phyloP scores from a whole-genome alignment of 2,329 filamentous ascomycete species.

The Knoxdaviesia proteae region DNA sequence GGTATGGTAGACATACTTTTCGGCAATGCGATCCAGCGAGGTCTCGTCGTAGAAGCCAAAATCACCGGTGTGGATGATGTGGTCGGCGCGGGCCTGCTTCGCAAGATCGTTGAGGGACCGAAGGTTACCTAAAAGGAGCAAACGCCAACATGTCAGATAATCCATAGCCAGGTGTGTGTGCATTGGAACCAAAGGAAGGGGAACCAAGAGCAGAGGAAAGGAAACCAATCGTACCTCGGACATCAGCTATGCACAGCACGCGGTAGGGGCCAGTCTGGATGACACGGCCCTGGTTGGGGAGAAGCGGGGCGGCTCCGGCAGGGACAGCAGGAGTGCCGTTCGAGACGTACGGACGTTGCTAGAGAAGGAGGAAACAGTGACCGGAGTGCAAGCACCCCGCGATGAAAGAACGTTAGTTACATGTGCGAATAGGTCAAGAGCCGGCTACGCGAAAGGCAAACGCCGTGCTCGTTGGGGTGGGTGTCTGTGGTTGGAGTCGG shows the following conservation, averaged over 20 bases:
- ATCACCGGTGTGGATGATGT: constrained; percentile 97
- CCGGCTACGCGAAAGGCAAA: too few species aligned
- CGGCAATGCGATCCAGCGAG: constrained; percentile 88
- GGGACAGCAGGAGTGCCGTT: constrained; percentile 34
- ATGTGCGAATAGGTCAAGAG: too few species aligned
- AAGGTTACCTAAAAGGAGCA: constrained; percentile 50
- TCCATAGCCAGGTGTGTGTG: too few species aligned
- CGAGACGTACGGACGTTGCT: constrained; percentile 26
- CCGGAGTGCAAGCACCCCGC: too few species aligned
- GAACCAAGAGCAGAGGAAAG: neutral
- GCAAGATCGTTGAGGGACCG: constrained; percentile 91
- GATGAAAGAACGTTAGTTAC: too few species aligned
- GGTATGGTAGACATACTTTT: constrained; percentile 51
- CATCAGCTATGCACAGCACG: constrained; percentile 51
- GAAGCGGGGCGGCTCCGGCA: constrained; percentile 39
- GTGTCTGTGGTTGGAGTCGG: too few species aligned
- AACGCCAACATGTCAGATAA: too few species aligned
- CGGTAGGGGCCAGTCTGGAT: constrained; percentile 44
- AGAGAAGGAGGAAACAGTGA: too few species aligned
- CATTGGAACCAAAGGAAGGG: neutral
- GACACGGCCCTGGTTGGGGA: constrained; percentile 46
- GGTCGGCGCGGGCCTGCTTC: constrained; percentile 81
- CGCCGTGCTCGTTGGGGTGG: too few species aligned
- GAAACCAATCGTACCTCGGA: constrained; percentile 33
- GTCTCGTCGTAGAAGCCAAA: constrained; percentile 98